These are phyloP conservation scores for Apium graveolens DNA, from an alignment of 129 eudicot species.

Conservation along the genomic window DNA sequence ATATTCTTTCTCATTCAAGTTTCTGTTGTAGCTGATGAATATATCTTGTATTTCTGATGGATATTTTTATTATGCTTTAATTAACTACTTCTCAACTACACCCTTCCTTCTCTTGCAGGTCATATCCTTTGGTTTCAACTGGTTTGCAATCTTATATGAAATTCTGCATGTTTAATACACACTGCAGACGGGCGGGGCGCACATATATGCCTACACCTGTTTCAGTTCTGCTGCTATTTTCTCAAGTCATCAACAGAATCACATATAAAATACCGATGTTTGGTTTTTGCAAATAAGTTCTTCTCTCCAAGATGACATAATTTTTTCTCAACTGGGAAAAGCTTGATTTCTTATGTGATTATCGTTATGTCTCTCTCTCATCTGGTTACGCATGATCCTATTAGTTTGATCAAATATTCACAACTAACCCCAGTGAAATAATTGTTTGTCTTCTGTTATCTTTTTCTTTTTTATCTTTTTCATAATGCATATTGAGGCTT, in stretches of 20 bases:
- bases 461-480: background rate
- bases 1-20: background rate
- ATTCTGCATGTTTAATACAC: background rate
- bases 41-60: background rate
- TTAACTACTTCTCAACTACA: conserved; percentile 1
- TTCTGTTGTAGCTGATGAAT: background rate
- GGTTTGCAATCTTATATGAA: background rate
- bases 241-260: background rate
- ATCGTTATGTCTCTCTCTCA: background rate
- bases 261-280: background rate
- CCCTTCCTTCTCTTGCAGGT: conserved; percentile 50
- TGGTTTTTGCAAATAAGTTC: background rate
- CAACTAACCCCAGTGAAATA: background rate
- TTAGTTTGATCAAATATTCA: background rate
- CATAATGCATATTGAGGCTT: background rate
- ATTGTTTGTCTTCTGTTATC: background rate
- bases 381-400: background rate
- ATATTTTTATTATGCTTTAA: background rate
- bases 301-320: background rate
- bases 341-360: background rate
- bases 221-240: background rate
- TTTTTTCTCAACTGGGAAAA: background rate
- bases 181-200: background rate
- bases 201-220: background rate
- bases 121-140: conserved; percentile 62